Base-by-base conservation (phyloP, 2,329 filamentous ascomycete species). In the Neurospora sp. region DNA sequence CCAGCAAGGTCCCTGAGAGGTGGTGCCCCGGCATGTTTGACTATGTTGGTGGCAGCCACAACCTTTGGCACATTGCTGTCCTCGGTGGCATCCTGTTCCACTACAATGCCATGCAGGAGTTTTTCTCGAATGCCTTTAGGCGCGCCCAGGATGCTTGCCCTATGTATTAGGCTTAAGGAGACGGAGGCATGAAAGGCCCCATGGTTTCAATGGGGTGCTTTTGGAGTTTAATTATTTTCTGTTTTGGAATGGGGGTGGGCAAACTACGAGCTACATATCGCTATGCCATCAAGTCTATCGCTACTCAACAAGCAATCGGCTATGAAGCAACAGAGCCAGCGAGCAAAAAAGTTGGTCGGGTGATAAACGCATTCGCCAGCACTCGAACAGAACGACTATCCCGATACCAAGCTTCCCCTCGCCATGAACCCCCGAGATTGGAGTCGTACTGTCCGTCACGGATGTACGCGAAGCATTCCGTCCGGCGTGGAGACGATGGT, bases 81-180 rank as follows among this genome's bases (percentile, higher is more conserved):
- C 83, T 99, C 38, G 93, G 94, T 17, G 96, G 96, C 11, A 99
- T 99, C 70, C 81, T 98, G n/a, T 98, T 97, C 79, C 96, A 99
- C 80, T 99, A 98, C 81, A 86, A 87, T 28, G 96, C 96, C 19
- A 97, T 99, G 95, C 92, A 97, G 80, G 88, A 93, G 70, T 96
- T 99, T 80, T 99, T 99, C 77, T 86, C 91, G 4, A 86, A 86
- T 52, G 92, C 92, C 11, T 95, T 95, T 80, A 81, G 84, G 74
- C 86, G 91, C 71, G 91, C 91, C 2, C 78, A 89, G 77, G 84
- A 81, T 66, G 86, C 85, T n/a, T 89, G 87, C 76, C 84, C 86
- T 23, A 78, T 82, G 1, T 87, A 86, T 73, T 88, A 75, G 81
- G 73, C 15, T 36, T 28, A 13, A 6, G n/a, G n/a, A n/a, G 15